A percentile compares a stretch with the other conserved stretches of the same genome.
Evolutionary conservation across 352 stramenopile genomes (phyloP).

Genomic region (Pythium oligandrum): DNA sequence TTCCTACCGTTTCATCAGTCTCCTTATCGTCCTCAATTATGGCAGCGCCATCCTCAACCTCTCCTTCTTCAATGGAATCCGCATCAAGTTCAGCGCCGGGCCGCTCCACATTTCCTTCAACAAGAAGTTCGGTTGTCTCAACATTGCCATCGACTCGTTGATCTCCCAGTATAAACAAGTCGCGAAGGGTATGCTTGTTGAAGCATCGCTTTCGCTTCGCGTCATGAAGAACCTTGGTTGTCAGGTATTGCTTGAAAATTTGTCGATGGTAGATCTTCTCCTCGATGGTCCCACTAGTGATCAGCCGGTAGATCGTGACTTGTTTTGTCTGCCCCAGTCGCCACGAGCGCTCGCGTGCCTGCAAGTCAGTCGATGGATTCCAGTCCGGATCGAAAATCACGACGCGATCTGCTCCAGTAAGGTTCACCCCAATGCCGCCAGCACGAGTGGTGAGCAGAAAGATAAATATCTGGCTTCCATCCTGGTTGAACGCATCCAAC

Average conservation of each 20-base stretch:
- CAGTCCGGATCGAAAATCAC: slow-evolving; percentile 99
- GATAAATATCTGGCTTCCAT: slow-evolving; percentile 69
- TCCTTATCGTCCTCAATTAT: slow-evolving; percentile 5
- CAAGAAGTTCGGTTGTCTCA: slow-evolving; percentile 92
- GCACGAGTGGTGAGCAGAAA: slow-evolving; percentile 86
- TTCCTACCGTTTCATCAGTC: background rate
- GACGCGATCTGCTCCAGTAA: slow-evolving; percentile 94
- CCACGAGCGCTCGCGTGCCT: slow-evolving; percentile 97
- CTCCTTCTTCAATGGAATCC: slow-evolving; percentile 13
- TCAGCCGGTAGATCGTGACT: slow-evolving; percentile 89
- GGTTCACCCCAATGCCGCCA: slow-evolving; percentile 96
- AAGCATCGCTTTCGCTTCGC: slow-evolving; percentile 96
- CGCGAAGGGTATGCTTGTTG: slow-evolving; percentile 93
- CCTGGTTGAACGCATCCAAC: slow-evolving; percentile 95
- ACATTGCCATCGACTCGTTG: slow-evolving; percentile 60
- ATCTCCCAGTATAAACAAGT: slow-evolving; percentile 92
- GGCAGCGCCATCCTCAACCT: slow-evolving; percentile 21
- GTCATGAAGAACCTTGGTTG: slow-evolving; percentile 96
- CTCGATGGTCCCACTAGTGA: slow-evolving; percentile 98
- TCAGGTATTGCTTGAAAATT: slow-evolving; percentile 99
- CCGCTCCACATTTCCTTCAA: slow-evolving; percentile 79
- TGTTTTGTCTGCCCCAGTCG: slow-evolving; percentile 88
- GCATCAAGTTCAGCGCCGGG: slow-evolving; percentile 17
- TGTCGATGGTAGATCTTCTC: slow-evolving; percentile 99
- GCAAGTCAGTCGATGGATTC: slow-evolving; percentile 97